Evolutionary conservation across 768 basidiomycete species (phyloP).

Genomic region (Calocybe cyanea): DNA sequence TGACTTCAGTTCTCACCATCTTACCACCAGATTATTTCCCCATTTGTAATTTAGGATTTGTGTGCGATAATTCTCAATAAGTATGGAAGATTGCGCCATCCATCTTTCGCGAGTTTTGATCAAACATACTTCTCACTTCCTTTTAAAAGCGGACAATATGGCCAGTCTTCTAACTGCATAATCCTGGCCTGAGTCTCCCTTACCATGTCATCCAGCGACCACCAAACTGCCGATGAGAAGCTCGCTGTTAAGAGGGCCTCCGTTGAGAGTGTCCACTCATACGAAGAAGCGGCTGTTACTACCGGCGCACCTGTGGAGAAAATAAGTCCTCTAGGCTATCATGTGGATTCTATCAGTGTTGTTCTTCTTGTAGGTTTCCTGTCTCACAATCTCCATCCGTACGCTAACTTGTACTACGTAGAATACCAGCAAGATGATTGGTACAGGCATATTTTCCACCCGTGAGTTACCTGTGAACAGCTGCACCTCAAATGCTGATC

Average conservation of each 20-base stretch:
- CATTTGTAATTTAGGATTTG: too few relatives aligned
- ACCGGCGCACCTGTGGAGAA: conserved; percentile 28
- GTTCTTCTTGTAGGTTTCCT: conserved; percentile 10
- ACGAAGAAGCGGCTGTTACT: conserved; percentile 24
- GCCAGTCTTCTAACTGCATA: not conserved
- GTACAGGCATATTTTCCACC: conserved; percentile 33
- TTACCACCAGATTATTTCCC: too few relatives aligned
- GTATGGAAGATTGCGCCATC: too few relatives aligned
- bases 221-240: too few relatives aligned
- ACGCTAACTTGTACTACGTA: too few relatives aligned
- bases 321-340: conserved; percentile 31
- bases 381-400: too few relatives aligned
- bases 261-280: conserved; percentile 17
- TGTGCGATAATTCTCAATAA: too few relatives aligned
- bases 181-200: not conserved
- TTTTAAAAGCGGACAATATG: conserved; percentile 1
- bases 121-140: too few relatives aligned
- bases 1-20: too few relatives aligned
- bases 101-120: too few relatives aligned
- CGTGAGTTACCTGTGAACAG: conserved; percentile 15
- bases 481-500: too few relatives aligned
- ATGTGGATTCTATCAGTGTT: conserved; percentile 24
- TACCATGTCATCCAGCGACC: conserved; percentile 18
- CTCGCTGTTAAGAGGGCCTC: conserved; percentile 12
- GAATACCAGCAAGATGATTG: conserved; percentile 36